Evolutionary conservation across 257 asterid genomes (phyloP), one percentile per base, ranked within the genome.

Genomic region (Petunia secreta): DNA sequence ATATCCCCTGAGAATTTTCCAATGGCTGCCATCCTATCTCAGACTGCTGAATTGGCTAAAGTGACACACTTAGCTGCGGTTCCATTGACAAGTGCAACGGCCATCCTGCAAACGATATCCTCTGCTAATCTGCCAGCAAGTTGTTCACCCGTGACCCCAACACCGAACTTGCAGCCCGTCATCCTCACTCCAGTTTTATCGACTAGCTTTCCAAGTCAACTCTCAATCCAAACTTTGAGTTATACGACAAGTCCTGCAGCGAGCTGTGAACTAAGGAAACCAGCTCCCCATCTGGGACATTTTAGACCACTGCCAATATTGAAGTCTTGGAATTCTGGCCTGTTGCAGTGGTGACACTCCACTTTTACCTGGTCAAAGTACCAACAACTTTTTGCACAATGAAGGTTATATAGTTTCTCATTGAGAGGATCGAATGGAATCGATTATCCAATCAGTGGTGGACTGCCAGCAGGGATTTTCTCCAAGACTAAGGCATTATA

Each of bases 231-330:
- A 38, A 60, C 37, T 15, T 14, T 57, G 53, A 34, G 38, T 81
- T 38, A 53, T 41, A 57, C 69, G 0, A 71, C 83, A 50, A 82
- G 5, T 16, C 10, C 11, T 64, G 77, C 10, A 40, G 76, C 82
- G 5, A 55, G 83, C 37, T 44, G 54, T 34, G 65, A 6, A 71
- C 46, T 78, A 15, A 79, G 90, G 82, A 85, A 81, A 54, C 86
- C 93, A 52, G 91, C 96, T 15, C 97, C 94, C 14, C 92, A 91
- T 74, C 74, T 87, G 46, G 81, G 84, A 85, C 79, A 67, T 55
- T 40, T 62, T 66, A 57, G 55, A 63, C 73, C 53, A 38, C 77
- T 48, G 6, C 34, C 36, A 57, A 57, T 40, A 60, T 25, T 48
- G 77, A 69, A 46, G 46, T 46, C 43, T 48, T 48, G 40, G 43